Evolutionary conservation across 345 rosid species (phyloP), one percentile per base, ranked within the genome.

Genomic region (Bruguiera gymnorhiza): DNA sequence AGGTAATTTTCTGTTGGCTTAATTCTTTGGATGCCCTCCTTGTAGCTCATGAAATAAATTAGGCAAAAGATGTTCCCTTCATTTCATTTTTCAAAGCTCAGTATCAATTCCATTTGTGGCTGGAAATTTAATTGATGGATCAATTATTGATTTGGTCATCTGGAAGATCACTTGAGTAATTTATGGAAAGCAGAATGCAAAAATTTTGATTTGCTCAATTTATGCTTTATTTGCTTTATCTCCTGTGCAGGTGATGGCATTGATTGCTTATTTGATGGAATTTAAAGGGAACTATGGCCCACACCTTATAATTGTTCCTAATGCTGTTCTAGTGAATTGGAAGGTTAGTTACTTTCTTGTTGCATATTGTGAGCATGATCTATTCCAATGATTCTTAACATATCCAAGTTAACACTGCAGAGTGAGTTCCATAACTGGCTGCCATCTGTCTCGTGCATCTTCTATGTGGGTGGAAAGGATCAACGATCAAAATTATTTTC

Each of bases 211-310:
- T 19, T 32, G 57, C 51, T 18, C 67, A 26, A 34, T 36, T 72
- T 65, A 39, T 69, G 18, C 51, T 73, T 56, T 73, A 62, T 75
- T 71, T 65, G 32, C 64, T 52, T 72, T 73, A 30, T 79, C 65
- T 61, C 10, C 60, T 59, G 20, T 81, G 62, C 79, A 96, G 99
- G 99, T 96, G 73, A 92, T 96, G 99, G 91, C 99, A 62, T 80
- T 96, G 85, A 88, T 96, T 85, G 99, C 99, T 77, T 90, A 92
- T 84, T 82, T 96, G 78, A 96, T 96, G 99, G 99, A 96, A 82
- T 96, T 92, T 67, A 96, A 96, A 78, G 98, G 99, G 67, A 96
- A 96, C 81, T 90, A 96, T 82, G 99, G 99, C 62, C 99, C 99
- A 3, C 99, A 96, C 87, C 99, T 96, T 81, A 96, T 96, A 65